Evolutionary conservation across 2,329 filamentous ascomycete species (phyloP).

Genomic region (Hypomyces rosellus): DNA sequence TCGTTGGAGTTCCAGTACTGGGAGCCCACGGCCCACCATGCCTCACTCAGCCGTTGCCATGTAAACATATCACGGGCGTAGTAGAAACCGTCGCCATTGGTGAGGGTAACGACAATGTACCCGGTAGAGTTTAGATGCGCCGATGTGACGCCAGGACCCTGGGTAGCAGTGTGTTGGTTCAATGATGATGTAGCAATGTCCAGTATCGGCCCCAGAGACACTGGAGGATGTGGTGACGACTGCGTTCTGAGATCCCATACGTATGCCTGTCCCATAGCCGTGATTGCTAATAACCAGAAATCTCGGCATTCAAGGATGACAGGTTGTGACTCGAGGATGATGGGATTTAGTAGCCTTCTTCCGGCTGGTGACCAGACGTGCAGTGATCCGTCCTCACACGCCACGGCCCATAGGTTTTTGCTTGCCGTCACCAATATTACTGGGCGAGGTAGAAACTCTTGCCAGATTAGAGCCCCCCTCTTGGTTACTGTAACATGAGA

Average conservation of each 20-base stretch:
- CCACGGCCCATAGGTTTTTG: slow-evolving; percentile 83
- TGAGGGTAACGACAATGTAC: slow-evolving; percentile 80
- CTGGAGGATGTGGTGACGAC: slow-evolving; percentile 78
- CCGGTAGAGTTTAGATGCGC: slow-evolving; percentile 86
- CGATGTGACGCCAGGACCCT: slow-evolving; percentile 79
- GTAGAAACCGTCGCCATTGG: slow-evolving; percentile 88
- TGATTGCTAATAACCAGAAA: slow-evolving; percentile 85
- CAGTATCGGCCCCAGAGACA: slow-evolving; percentile 81
- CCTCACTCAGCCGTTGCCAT: slow-evolving; percentile 93
- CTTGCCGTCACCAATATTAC: slow-evolving; percentile 90
- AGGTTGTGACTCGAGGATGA: slow-evolving; percentile 85
- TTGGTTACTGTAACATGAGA: slow-evolving; percentile 77
- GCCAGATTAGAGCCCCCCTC: slow-evolving; percentile 77
- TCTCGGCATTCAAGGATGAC: slow-evolving; percentile 89
- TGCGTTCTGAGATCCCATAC: slow-evolving; percentile 89
- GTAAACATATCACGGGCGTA: slow-evolving; percentile 81
- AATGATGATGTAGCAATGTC: slow-evolving; percentile 79
- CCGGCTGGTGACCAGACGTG: slow-evolving; percentile 92
- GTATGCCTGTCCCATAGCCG: slow-evolving; percentile 79
- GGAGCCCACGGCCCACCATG: slow-evolving; percentile 96
- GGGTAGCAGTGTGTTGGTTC: slow-evolving; percentile 66
- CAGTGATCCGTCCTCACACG: slow-evolving; percentile 85
- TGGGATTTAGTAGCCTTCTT: slow-evolving; percentile 73
- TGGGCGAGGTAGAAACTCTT: slow-evolving; percentile 82
- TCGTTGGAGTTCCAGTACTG: slow-evolving; percentile 99